Evolutionary conservation across 1,284 basidiomycete genomes (phyloP).

Genomic region (Acaromyces ingoldii): DNA sequence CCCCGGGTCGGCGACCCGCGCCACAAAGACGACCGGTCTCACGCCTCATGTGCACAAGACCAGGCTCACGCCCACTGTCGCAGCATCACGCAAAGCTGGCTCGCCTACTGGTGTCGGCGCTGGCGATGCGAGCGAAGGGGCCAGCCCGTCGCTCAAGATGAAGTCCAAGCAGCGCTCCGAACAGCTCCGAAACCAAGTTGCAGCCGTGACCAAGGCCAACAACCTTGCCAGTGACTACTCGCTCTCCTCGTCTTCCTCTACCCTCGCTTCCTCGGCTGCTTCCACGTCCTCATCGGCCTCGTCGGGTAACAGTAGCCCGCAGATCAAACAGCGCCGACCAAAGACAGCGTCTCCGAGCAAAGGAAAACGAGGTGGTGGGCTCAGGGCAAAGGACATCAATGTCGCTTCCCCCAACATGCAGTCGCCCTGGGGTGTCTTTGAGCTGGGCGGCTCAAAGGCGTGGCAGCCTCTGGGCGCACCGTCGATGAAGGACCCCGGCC

Average conservation of each 20-base stretch:
- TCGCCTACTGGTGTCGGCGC: background rate
- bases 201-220: no score
- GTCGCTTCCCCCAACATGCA: background rate
- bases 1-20: background rate
- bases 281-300: conserved; percentile 2
- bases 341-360: background rate
- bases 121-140: background rate
- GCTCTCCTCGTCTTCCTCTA: background rate
- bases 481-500: background rate
- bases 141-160: conserved; percentile 3
- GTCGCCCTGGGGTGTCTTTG: conserved; percentile 6
- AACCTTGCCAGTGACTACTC: background rate
- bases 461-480: conserved; percentile 4
- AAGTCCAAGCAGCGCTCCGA: conserved; percentile 6
- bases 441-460: background rate
- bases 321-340: background rate
- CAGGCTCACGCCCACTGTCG: background rate
- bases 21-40: background rate
- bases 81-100: no score
- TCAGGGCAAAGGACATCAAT: background rate
- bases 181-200: conserved; percentile 5
- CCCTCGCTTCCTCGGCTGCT: background rate
- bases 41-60: conserved; percentile 10
- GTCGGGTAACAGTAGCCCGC: background rate
- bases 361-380: background rate